These are phyloP conservation scores for Daldinia sp. DNA, from an alignment of 2,329 filamentous ascomycete genomes.

Conservation along the genomic window DNA sequence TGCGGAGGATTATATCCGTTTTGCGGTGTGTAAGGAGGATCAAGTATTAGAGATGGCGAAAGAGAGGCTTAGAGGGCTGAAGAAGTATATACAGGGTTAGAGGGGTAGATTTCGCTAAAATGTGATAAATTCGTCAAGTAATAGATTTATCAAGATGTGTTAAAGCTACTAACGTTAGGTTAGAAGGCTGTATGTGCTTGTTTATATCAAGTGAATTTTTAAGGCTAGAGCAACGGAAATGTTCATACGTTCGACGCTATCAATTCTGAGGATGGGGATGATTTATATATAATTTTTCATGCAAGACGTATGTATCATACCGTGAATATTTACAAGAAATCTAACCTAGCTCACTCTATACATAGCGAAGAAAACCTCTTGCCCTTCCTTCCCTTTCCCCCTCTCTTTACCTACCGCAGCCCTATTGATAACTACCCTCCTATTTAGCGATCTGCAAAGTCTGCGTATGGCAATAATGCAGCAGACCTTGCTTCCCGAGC, in stretches of 20 bases:
- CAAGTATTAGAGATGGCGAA: conserved; percentile 82
- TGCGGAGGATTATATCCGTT: conserved; percentile 91
- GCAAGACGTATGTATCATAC: not conserved
- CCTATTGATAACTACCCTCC: not conserved
- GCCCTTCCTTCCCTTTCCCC: not conserved
- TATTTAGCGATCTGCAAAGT: conserved; percentile 46
- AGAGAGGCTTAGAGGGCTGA: conserved; percentile 75
- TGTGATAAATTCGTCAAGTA: not conserved
- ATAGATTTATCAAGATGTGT: conserved; percentile 8
- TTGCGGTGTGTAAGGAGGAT: conserved; percentile 96
- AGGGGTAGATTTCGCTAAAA: not conserved
- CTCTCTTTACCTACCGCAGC: not conserved
- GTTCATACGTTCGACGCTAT: too few relatives aligned
- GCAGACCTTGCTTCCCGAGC: conserved; percentile 46
- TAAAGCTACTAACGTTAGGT: too few relatives aligned
- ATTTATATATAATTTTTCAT: not conserved
- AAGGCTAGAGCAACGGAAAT: too few relatives aligned
- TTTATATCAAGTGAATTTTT: too few relatives aligned
- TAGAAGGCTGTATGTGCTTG: too few relatives aligned
- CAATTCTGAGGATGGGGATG: not conserved
- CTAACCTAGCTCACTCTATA: not conserved
- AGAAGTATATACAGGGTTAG: conserved; percentile 67
- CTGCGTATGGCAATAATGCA: conserved; percentile 47
- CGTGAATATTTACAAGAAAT: not conserved
- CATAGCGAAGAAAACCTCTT: not conserved